These are phyloP conservation scores for Naganishia albida DNA, from an alignment of 1,284 basidiomycete species.

Conservation along the genomic window DNA sequence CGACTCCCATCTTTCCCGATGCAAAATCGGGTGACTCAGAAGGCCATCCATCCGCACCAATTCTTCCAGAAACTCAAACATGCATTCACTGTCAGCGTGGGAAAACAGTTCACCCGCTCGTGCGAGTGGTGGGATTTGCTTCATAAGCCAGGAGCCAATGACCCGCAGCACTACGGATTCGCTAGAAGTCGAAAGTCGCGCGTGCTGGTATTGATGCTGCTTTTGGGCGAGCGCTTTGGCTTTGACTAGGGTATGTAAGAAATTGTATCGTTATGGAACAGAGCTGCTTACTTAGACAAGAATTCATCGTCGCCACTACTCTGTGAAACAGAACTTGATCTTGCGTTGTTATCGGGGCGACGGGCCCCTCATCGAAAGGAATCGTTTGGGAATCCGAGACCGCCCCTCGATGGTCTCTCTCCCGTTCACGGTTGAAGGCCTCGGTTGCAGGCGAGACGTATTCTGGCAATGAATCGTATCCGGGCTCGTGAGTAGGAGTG, in stretches of 20 bases:
- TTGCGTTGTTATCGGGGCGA: not conserved
- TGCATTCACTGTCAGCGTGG: not conserved
- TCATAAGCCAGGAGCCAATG: slow-evolving; percentile 25
- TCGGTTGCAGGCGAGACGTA: slow-evolving; percentile 5
- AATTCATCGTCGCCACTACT: slow-evolving; percentile 3
- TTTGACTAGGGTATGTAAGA: not conserved
- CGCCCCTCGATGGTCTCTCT: not conserved
- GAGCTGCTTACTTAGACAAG: not conserved
- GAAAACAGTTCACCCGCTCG: slow-evolving; percentile 8
- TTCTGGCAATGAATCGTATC: slow-evolving; percentile 2
- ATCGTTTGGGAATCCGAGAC: not conserved
- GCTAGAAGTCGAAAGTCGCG: not conserved
- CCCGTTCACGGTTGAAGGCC: not conserved
- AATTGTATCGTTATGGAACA: not conserved
- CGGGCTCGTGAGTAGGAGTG: slow-evolving; percentile 23
- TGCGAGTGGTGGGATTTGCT: slow-evolving; percentile 17
- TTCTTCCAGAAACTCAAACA: slow-evolving; percentile 16
- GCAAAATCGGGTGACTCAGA: not conserved
- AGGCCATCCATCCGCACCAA: slow-evolving; percentile 7
- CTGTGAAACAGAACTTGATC: slow-evolving; percentile 1
- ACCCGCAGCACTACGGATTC: slow-evolving; percentile 1
- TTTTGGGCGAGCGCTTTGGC: slow-evolving; percentile 4
- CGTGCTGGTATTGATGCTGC: slow-evolving; percentile 11
- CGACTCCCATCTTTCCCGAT: slow-evolving; percentile 15
- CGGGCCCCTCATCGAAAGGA: no score